Base-by-base conservation (phyloP, 768 basidiomycete genomes). In the Russula compacta region DNA sequence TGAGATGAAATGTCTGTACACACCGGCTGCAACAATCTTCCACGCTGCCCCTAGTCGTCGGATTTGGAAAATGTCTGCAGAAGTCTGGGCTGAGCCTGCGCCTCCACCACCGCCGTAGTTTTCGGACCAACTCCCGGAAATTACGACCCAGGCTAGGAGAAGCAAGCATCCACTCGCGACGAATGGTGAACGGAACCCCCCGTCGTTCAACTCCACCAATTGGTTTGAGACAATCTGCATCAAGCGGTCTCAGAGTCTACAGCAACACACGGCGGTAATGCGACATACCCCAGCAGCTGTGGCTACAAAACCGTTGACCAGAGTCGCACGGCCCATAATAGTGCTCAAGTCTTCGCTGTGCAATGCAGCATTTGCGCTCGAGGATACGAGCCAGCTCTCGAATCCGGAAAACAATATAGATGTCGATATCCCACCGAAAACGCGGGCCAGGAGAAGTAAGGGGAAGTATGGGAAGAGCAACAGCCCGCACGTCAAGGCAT, bases 371-470 rank as follows among this genome's bases (percentile, higher is more conserved):
- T 77, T 71, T 24, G 79, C 79, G 15, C 84, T 75, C 0, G 86
- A 78, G 3, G 85, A 84, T 49, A 89, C 78, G 50, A 90, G 74
- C 88, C 89, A 90, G 24, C 86, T 83, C 66, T 90, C 87, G 65
- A 89, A 89, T 7, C 80, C 83, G 12, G 85, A 86, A 73, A 83
- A 88, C 38, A 89, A 79, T 64, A 89, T 88, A 19, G 87, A 84
- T 0, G 87, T 88, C 1, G 87, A 86, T 43, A 86, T 69, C 1
- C 88, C 88, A 1, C 85, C 88, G 6, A 86, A 75, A 15, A 87
- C 69, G 33, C 89, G 81, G 1, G 85, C 88, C 2, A 81, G 4
- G 44, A 89, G 70, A 36, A 89, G 78, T 48, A 87, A 59, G 9
- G 85, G 84, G 29, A 87, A 72, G 58, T 68, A 77, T 1, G 80